Percentiles rank a stretch among this genome's conserved stretches.
Evolutionary conservation across 2,329 filamentous ascomycete genomes (phyloP).

Genomic region (Pseudocercospora crystallina): DNA sequence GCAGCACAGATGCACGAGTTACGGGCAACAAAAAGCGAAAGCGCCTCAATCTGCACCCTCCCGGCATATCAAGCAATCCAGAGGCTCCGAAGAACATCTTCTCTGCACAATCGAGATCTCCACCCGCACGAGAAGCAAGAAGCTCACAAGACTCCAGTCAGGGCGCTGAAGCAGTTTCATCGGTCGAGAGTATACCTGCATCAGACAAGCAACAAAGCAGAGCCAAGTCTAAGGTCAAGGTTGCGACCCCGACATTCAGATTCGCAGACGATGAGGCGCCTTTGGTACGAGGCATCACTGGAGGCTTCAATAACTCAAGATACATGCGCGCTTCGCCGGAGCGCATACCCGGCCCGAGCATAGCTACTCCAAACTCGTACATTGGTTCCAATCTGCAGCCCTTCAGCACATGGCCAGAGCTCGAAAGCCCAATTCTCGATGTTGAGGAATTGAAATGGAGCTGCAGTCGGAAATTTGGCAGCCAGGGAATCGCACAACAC

Average conservation of each 20-base stretch:
- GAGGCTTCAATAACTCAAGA: constrained; percentile 17
- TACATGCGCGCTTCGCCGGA: constrained; percentile 15
- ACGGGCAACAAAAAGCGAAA: constrained; percentile 19
- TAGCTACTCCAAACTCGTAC: not conserved
- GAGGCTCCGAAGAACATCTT: constrained; percentile 4
- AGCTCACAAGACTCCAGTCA: too few species aligned
- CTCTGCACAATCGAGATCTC: not conserved
- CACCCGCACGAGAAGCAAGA: not conserved
- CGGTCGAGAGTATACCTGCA: too few species aligned
- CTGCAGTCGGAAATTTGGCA: constrained; percentile 31
- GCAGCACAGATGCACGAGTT: constrained; percentile 27
- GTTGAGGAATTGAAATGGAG: constrained; percentile 32
- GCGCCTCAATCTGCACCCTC: constrained; percentile 1
- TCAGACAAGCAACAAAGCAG: too few species aligned
- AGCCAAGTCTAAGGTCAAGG: too few species aligned
- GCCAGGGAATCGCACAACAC: constrained; percentile 23
- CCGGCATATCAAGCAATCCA: constrained; percentile 1
- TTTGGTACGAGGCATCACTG: constrained; percentile 16
- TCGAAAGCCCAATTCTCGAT: constrained; percentile 23
- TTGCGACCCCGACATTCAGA: not conserved
- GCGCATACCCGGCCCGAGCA: constrained; percentile 18
- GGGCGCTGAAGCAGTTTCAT: too few species aligned
- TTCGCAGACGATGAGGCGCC: constrained; percentile 19
- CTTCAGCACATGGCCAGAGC: constrained; percentile 26
- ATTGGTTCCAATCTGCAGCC: constrained; percentile 23